Conservation (phyloP, 352 stramenopile species). For the Globisporangium mamillatum region DNA sequence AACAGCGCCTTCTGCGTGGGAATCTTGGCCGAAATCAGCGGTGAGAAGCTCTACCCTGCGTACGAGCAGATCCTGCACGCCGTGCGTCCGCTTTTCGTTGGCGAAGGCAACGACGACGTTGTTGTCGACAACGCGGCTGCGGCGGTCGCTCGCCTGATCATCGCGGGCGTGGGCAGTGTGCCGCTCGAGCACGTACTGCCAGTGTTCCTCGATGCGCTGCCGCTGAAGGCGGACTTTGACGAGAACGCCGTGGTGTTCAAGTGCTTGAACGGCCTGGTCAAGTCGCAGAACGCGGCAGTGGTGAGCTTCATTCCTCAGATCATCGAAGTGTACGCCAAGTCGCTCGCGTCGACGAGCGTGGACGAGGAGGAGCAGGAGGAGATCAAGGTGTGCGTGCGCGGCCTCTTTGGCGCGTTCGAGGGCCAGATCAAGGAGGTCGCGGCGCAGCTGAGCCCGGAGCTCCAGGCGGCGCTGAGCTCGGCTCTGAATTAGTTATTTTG, state of each 20-base stretch:
- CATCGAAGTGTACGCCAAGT: slow-evolving; percentile 79
- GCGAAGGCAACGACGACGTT: slow-evolving; percentile 81
- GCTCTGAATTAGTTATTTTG: slow-evolving; percentile 46
- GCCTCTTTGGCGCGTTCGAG: slow-evolving; percentile 62
- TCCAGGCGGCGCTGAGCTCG: slow-evolving; percentile 62
- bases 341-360: slow-evolving; percentile 57
- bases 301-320: slow-evolving; percentile 72
- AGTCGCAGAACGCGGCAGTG: slow-evolving; percentile 83
- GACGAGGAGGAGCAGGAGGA: slow-evolving; percentile 74
- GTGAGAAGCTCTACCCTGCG: slow-evolving; percentile 65
- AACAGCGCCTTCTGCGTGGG: slow-evolving; percentile 96
- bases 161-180: slow-evolving; percentile 66
- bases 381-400: slow-evolving; percentile 67
- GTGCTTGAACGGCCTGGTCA: slow-evolving; percentile 92
- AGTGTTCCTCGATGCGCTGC: slow-evolving; percentile 91
- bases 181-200: slow-evolving; percentile 93
- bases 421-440: slow-evolving; percentile 81
- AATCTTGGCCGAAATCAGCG: slow-evolving; percentile 86
- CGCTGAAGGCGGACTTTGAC: slow-evolving; percentile 95
- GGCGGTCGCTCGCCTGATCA: slow-evolving; percentile 93
- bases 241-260: slow-evolving; percentile 96
- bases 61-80: slow-evolving; percentile 92
- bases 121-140: slow-evolving; percentile 92
- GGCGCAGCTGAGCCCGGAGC: slow-evolving; percentile 65
- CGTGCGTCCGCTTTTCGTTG: slow-evolving; percentile 91